A percentile compares a stretch with the other conserved stretches of the same genome.
Conservation (phyloP, 177 flowering plant species). For the Vitis hybrid region DNA sequence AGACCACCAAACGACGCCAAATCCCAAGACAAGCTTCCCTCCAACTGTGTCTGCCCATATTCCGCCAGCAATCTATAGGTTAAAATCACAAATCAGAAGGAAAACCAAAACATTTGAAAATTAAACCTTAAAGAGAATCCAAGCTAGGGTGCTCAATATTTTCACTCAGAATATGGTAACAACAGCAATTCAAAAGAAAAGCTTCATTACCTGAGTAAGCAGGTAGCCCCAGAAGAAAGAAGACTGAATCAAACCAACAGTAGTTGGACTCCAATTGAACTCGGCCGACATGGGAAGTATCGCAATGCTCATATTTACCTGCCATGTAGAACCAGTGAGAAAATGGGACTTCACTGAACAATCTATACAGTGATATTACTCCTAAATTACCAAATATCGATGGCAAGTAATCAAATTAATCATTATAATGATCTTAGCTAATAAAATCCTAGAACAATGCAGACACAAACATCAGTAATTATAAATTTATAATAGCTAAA, state of each 20-base stretch:
- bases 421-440: too few relatives aligned
- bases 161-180: too few relatives aligned
- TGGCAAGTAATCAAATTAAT: too few relatives aligned
- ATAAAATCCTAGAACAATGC: too few relatives aligned
- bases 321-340: conserved; percentile 23
- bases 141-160: neutral
- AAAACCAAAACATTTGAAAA: neutral
- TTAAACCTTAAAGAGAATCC: neutral
- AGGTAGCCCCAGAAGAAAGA: conserved; percentile 99
- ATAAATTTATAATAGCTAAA: neutral
- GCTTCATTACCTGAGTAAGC: conserved; percentile 75
- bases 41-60: conserved; percentile 98
- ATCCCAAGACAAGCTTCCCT: conserved; percentile 81
- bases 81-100: conserved; percentile 6
- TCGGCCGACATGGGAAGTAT: conserved; percentile 97
- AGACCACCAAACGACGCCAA: conserved; percentile 99
- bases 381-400: neutral
- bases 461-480: too few relatives aligned
- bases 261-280: conserved; percentile 77
- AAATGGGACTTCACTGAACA: neutral
- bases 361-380: neutral
- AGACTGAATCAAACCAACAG: conserved; percentile 96
- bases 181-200: neutral
- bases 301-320: conserved; percentile 99
- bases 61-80: conserved; percentile 87